These are phyloP conservation scores for Postia placenta DNA, from an alignment of 768 basidiomycete genomes.

Conservation along the genomic window DNA sequence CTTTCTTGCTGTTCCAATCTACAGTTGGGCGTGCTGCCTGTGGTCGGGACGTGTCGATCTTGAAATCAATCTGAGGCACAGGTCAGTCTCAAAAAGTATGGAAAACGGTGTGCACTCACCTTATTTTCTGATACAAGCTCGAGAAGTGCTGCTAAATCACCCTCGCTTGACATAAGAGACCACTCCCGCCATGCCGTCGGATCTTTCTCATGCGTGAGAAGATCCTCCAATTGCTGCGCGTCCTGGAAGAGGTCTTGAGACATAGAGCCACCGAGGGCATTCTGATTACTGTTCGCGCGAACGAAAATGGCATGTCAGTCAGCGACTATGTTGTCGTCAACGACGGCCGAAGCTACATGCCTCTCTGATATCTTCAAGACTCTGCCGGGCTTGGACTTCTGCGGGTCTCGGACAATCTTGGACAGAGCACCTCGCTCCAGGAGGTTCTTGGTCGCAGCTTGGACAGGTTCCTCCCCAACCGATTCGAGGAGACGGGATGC, in stretches of 20 bases:
- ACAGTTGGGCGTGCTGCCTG: slow-evolving; percentile 47
- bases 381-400: slow-evolving; percentile 64
- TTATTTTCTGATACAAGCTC: slow-evolving; percentile 80
- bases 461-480: slow-evolving; percentile 51
- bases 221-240: slow-evolving; percentile 56
- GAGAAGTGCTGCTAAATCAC: slow-evolving; percentile 71
- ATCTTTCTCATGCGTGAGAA: slow-evolving; percentile 38
- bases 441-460: slow-evolving; percentile 51
- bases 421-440: slow-evolving; percentile 61
- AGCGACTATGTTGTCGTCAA: neutral
- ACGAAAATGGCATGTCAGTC: neutral
- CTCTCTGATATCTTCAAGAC: slow-evolving; percentile 71
- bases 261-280: slow-evolving; percentile 58
- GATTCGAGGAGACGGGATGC: slow-evolving; percentile 53
- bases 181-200: slow-evolving; percentile 55
- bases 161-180: slow-evolving; percentile 75
- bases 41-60: slow-evolving; percentile 58
- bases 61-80: slow-evolving; percentile 56
- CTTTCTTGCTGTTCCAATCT: slow-evolving; percentile 89
- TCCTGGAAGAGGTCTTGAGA: slow-evolving; percentile 65
- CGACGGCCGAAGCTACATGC: slow-evolving; percentile 27
- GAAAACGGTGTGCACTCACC: slow-evolving; percentile 30
- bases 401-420: slow-evolving; percentile 56
- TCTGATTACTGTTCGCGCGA: slow-evolving; percentile 48
- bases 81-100: neutral